Evolutionary conservation across 75 land plant genomes (phyloP).

Genomic region (Picea glauca): DNA sequence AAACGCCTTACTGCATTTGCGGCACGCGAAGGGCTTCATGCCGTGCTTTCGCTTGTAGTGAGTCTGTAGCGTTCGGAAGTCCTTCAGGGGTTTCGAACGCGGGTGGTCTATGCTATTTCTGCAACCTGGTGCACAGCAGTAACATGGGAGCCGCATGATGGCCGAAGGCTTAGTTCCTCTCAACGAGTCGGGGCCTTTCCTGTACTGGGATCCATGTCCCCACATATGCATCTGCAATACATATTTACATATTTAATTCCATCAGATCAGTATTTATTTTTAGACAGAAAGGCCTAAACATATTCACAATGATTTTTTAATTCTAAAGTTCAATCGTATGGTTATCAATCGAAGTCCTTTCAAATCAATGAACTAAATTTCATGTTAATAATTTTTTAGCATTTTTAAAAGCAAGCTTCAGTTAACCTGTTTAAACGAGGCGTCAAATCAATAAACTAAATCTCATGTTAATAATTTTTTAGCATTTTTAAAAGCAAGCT

Average conservation of each 20-base stretch:
- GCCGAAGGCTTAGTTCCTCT: conserved; percentile 40
- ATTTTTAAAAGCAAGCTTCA: too few species aligned
- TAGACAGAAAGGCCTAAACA: too few species aligned
- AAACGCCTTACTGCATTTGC: conserved; percentile 51
- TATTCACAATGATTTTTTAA: too few species aligned
- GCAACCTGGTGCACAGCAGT: conserved; percentile 59
- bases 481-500: too few species aligned
- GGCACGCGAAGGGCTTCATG: conserved; percentile 40
- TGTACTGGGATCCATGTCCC: conserved; percentile 42
- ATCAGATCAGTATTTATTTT: not conserved
- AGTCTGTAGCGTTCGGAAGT: conserved; percentile 59
- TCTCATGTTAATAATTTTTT: too few species aligned
- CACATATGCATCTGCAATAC: conserved; percentile 40
- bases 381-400: too few species aligned
- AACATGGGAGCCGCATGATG: conserved; percentile 49
- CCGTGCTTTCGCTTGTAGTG: conserved; percentile 65
- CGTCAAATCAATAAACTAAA: too few species aligned
- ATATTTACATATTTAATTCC: not conserved
- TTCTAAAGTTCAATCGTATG: too few species aligned
- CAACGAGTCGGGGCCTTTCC: conserved; percentile 36
- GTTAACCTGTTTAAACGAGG: too few species aligned
- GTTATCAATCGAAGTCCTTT: not conserved
- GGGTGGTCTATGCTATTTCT: conserved; percentile 67
- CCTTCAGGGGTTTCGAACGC: conserved; percentile 47
- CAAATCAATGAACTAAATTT: not conserved